Base-by-base conservation (phyloP, 1,284 basidiomycete genomes). In the Sporisorium reilianum region DNA sequence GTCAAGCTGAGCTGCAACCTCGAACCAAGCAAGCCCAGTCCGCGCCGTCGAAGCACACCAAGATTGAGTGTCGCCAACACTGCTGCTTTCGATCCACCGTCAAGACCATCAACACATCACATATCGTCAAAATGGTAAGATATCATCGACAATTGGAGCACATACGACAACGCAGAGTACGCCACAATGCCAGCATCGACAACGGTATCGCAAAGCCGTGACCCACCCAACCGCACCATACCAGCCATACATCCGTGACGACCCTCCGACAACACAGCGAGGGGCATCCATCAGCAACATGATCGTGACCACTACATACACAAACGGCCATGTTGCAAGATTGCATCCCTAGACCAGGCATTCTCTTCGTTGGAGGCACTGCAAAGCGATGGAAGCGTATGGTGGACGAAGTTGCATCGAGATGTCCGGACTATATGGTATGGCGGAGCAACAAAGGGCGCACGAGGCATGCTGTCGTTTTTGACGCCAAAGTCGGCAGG, bases 51-150 rank as follows among this genome's bases (percentile, higher is more conserved):
- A 40, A 57, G 55, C 45, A 48, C 41, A 51, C 28, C 66, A 63
- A 63, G 52, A 28, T 59, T 48, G 44, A 57, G 51, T 34, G 28
- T 40, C 23, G 32, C 40, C 44, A 41, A 28, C 34, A 40, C 20
- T n/a, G 50, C 55, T 60, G 59, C 59, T 71, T 71, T 55, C 52
- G 44, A 50, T 64, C 59, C 72, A 66, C 67, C 72, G 62, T 75
- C 72, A 75, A 75, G 64, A 75, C 72, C 72, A 70, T 70, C 63
- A 70, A 70, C 64, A 66, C 63, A 55, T 56, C 63, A 67, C 59
- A 66, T 46, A 34, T 54, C 72, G 63, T 75, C 72, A 75, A 75
- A 63, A 75, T 75, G 72, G 72, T 75, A 70, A 75, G 72, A 34
- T 63, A 50, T 58, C 64, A 60, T 66, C 58, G 40, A 67, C 59